A percentile compares a stretch with the other conserved stretches of the same genome.
Conservation (phyloP, 139 green algal genomes). For the Coelastrella sp. region DNA sequence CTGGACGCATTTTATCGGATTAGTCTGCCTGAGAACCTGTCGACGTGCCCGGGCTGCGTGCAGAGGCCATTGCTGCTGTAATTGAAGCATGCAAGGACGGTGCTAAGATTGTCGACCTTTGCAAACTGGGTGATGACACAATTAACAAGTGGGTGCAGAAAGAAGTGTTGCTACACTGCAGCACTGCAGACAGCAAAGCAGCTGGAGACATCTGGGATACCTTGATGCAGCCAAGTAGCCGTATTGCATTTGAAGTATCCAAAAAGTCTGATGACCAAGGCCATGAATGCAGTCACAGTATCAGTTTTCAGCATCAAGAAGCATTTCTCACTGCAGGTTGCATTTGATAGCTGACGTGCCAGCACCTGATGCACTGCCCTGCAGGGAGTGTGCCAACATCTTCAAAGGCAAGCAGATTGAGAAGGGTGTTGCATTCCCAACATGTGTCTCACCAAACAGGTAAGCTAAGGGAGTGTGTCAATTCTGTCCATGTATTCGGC, state of each 20-base stretch:
- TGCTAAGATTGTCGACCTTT: slow-evolving; percentile 94
- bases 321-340: background rate
- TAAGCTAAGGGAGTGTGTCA: slow-evolving; percentile 32
- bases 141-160: slow-evolving; percentile 80
- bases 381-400: slow-evolving; percentile 83
- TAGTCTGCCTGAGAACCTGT: background rate
- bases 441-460: slow-evolving; percentile 95
- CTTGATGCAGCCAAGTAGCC: no score
- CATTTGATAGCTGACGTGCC: background rate
- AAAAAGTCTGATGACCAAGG: no score
- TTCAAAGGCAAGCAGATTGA: slow-evolving; percentile 98
- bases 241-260: no score
- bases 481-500: background rate
- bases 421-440: slow-evolving; percentile 98
- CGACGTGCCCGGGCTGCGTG: background rate
- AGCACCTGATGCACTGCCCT: background rate
- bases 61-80: slow-evolving; percentile 88
- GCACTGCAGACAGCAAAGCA: background rate
- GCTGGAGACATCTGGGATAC: background rate
- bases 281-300: no score
- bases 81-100: slow-evolving; percentile 83
- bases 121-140: slow-evolving; percentile 81
- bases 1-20: background rate
- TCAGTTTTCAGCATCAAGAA: background rate
- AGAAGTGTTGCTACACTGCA: no score